Base-by-base conservation (phyloP, 441 rosid genomes). In the Raphanus hybrid region DNA sequence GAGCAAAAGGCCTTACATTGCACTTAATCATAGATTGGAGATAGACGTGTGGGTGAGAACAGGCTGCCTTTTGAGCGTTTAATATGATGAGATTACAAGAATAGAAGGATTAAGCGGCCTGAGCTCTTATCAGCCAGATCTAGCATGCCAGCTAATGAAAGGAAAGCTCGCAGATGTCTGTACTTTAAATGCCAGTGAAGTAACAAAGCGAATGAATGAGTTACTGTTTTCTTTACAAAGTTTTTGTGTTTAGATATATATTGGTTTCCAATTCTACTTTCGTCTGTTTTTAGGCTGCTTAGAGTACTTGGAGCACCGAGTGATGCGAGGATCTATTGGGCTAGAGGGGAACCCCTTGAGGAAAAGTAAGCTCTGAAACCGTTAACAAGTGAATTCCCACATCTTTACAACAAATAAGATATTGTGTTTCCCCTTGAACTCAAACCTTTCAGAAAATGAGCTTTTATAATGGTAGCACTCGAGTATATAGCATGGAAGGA, bases 41-140 rank as follows among this genome's bases (percentile, higher is more conserved):
- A 91, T 90, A 82, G 98, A 91, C 65, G 98, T 92, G 8, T 95
- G 98, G 98, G 96, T 95, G 77, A 89, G 97, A 82, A 95, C 98
- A 5, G 99, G 99, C 14, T 95, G 99, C 78, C 92, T 89, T 67
- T n/a, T n/a, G n/a, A n/a, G 90, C 92, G 94, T 71, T 76, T 92
- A 76, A 88, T 92, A 85, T 39, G 98, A 95, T 41, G 97, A 90
- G 82, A 84, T 89, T 41, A 84, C 93, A 9, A 77, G 82, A 61
- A 73, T 72, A 2, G 99, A 92, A 84, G 87, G 98, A 89, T 81
- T 82, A 84, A 41, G 60, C 85, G 91, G 35, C 99, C 99, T 43
- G 97, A 92, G 76, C 99, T 95, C 65, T 86, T 95, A 58, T 92
- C 98, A 12, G 97, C 87, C 37, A 85, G 87, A 71, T 90, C 94